Conservation (phyloP, 2,329 filamentous ascomycete species). For the Aspergillus quadricinctus region DNA sequence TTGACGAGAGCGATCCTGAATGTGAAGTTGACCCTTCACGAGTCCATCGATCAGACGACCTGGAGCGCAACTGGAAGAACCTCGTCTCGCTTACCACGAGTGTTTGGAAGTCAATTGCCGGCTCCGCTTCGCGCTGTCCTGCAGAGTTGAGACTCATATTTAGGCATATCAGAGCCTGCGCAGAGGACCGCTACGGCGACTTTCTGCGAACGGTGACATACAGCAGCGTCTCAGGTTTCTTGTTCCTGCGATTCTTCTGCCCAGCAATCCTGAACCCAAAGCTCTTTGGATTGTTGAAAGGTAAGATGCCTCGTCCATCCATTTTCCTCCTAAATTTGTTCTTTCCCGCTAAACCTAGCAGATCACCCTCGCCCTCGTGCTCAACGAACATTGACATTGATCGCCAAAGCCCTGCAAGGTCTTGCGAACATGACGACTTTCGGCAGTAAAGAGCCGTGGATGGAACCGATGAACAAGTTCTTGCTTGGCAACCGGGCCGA, state of each 20-base stretch:
- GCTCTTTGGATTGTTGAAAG: conserved; percentile 78
- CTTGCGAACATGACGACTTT: conserved; percentile 88
- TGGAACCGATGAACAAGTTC: conserved; percentile 97
- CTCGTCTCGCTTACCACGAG: conserved; percentile 73
- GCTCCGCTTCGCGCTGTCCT: conserved; percentile 70
- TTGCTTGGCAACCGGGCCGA: conserved; percentile 68
- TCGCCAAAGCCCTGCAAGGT: conserved; percentile 87
- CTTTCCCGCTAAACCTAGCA: conserved; percentile 28
- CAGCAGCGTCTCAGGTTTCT: conserved; percentile 89
- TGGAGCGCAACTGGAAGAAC: conserved; percentile 77
- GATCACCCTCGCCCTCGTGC: conserved; percentile 80
- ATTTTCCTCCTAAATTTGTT: conserved; percentile 1
- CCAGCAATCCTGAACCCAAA: conserved; percentile 95
- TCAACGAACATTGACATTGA: conserved; percentile 82
- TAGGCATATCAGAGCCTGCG: conserved; percentile 85
- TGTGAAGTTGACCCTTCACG: conserved; percentile 94
- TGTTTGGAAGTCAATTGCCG: conserved; percentile 78
- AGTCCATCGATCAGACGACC: conserved; percentile 61
- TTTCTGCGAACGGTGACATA: conserved; percentile 86
- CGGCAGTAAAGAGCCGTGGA: conserved; percentile 95
- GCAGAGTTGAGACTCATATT: conserved; percentile 79
- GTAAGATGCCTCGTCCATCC: conserved; percentile 32
- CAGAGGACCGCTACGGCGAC: conserved; percentile 90
- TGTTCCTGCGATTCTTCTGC: conserved; percentile 93
- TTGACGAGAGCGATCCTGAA: conserved; percentile 84